Base-by-base conservation (phyloP, 805 yeast genomes). In the Allodekkera sacchari region DNA sequence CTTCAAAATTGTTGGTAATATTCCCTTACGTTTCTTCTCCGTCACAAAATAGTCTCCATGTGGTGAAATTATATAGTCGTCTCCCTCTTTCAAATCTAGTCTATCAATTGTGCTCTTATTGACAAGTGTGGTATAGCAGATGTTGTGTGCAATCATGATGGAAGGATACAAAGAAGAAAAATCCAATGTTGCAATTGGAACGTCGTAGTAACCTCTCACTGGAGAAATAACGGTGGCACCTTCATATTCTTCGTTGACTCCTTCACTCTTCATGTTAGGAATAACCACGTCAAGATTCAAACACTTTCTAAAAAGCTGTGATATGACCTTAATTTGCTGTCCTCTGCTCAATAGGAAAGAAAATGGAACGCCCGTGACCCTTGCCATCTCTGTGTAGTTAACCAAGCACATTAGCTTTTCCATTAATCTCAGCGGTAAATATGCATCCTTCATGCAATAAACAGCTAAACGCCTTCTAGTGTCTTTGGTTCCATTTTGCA, bases 171-270 rank as follows among this genome's bases (percentile, higher is more conserved):
- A 68, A 34, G 96, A 85, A 44, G 95, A 87, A 74, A 92, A 92
- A 77, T 92, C 99, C 42, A 92, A 68, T 0, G 99, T 92, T 3
- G 99, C 96, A 51, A 92, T 89, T 1, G 99, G 99, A 11, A 83
- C 88, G 57, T 85, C 95, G 49, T 92, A 94, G 56, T 87, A 94
- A 2, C 98, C 99, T 54, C 96, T 74, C 5, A 67, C 66, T 2
- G 99, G 99, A 53, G 94, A 98, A 57, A 92, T 92, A 44, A 92
- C 99, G 0, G 98, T 92, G 5, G 99, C 99, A 64, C 99, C 99
- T 57, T 92, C 99, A 52, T 92, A 92, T 51, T 87, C 97, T 53
- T 94, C 97, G 37, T 74, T 66, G 7, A 79, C 66, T 2, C 94
- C 95, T 46, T 77, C 85, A 37, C 77, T 71, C 45, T 71, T 77